Conservation (phyloP, 2,329 filamentous ascomycete species). For the Diaporthe australafricana region DNA sequence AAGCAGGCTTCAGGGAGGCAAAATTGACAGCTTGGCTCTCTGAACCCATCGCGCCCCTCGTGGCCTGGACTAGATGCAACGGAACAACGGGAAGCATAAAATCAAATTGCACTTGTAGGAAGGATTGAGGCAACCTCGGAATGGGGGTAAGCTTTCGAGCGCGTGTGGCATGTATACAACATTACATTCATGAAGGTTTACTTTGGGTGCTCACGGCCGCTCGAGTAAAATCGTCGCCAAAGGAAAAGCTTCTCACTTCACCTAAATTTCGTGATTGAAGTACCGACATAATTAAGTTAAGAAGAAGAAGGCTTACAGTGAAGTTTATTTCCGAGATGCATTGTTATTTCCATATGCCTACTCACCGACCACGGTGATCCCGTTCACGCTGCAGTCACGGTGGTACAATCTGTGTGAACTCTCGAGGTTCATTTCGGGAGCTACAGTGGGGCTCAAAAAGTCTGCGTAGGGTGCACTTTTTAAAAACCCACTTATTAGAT, state of each 20-base stretch:
- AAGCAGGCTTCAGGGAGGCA: constrained; percentile 15
- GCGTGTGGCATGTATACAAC: neutral
- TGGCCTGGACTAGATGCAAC: neutral
- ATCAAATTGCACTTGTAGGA: neutral
- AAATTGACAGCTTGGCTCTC: constrained; percentile 20
- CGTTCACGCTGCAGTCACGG: neutral
- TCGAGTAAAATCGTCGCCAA: neutral
- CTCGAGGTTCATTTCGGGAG: neutral
- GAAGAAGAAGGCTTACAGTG: neutral
- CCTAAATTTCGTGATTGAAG: neutral
- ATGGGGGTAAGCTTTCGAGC: neutral
- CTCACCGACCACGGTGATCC: neutral
- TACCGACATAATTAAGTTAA: neutral
- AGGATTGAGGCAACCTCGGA: too few species aligned
- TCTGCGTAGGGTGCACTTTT: too few species aligned
- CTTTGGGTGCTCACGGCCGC: neutral
- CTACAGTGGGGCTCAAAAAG: too few species aligned
- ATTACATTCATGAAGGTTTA: neutral
- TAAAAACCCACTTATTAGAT: too few species aligned
- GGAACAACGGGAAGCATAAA: neutral
- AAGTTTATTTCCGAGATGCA: neutral
- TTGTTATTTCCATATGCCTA: neutral
- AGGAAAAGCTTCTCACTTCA: neutral
- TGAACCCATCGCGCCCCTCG: neutral
- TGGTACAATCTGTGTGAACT: neutral